Evolutionary conservation across 2,329 filamentous ascomycete genomes (phyloP).

Genomic region (Canariomyces notabilis): DNA sequence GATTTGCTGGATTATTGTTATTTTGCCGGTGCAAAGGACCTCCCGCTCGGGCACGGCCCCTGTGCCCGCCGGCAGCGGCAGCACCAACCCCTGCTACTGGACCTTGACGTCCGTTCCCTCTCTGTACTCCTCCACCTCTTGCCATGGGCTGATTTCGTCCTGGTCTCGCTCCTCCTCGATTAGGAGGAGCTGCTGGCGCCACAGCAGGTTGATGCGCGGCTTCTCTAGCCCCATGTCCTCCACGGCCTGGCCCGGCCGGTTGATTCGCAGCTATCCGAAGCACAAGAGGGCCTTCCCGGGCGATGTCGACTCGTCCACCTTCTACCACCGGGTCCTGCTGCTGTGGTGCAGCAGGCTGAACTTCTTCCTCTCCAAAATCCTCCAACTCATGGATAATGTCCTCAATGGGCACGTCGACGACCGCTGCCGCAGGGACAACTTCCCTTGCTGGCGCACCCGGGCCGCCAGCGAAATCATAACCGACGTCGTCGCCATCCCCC

Average conservation of each 20-base stretch:
- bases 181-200: constrained; percentile 4
- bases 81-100: neutral
- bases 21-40: constrained; percentile 21
- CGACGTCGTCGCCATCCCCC: constrained; percentile 62
- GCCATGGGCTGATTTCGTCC: constrained; percentile 8
- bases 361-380: constrained; percentile 31
- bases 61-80: constrained; percentile 2
- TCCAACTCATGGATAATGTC: constrained; percentile 29
- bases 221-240: constrained; percentile 28
- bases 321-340: constrained; percentile 23
- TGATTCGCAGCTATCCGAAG: constrained; percentile 44
- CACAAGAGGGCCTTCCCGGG: constrained; percentile 52
- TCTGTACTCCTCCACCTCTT: constrained; percentile 17
- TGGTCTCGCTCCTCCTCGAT: constrained; percentile 8
- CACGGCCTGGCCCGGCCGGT: constrained; percentile 26
- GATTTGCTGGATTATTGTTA: constrained; percentile 20
- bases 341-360: constrained; percentile 21
- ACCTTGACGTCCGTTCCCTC: constrained; percentile 10
- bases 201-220: constrained; percentile 14
- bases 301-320: constrained; percentile 40
- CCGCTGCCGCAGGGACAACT: neutral
- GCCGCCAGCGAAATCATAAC: constrained; percentile 38
- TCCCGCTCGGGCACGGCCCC: constrained; percentile 11
- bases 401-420: neutral
- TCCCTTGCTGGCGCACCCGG: constrained; percentile 22